Conservation (phyloP, 495 filamentous ascomycete genomes). For the Talaromyces stipitatus region DNA sequence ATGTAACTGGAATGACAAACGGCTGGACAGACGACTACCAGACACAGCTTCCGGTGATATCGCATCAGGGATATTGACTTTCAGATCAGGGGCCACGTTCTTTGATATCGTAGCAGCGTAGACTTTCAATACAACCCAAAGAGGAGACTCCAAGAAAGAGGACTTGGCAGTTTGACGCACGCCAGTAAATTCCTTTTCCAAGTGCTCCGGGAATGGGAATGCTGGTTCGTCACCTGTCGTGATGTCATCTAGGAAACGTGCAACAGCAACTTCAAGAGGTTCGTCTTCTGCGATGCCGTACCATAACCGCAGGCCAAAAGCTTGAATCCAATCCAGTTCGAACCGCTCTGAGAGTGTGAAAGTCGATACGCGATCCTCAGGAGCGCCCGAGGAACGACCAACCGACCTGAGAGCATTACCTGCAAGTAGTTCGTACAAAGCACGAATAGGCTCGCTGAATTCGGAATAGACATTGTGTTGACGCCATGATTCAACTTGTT, state of each 20-base stretch:
- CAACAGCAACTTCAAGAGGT: slow-evolving; percentile 60
- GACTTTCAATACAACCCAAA: slow-evolving; percentile 79
- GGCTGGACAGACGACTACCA: slow-evolving; percentile 59
- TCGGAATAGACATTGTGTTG: slow-evolving; percentile 74
- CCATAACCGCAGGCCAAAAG: slow-evolving; percentile 85
- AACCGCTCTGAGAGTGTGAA: slow-evolving; percentile 78
- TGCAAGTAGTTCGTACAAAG: slow-evolving; percentile 81
- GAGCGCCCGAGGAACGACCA: slow-evolving; percentile 52
- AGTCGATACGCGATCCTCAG: slow-evolving; percentile 67
- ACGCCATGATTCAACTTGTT: slow-evolving; percentile 79
- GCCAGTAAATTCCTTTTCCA: slow-evolving; percentile 37
- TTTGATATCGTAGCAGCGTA: slow-evolving; percentile 39
- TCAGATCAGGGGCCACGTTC: slow-evolving; percentile 19
- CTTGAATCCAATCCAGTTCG: slow-evolving; percentile 82
- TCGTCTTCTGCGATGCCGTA: slow-evolving; percentile 65
- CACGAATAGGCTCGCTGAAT: slow-evolving; percentile 75
- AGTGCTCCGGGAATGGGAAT: slow-evolving; percentile 52
- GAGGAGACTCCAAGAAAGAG: slow-evolving; percentile 60
- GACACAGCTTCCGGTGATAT: slow-evolving; percentile 45
- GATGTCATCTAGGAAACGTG: slow-evolving; percentile 61
- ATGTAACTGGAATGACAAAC: slow-evolving; percentile 77
- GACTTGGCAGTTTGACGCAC: slow-evolving; percentile 42
- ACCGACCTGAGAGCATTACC: slow-evolving; percentile 77
- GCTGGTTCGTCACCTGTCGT: slow-evolving; percentile 51
- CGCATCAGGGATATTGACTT: slow-evolving; percentile 19